Conservation (phyloP, 78 protist genomes). For the Fonticula alba region DNA sequence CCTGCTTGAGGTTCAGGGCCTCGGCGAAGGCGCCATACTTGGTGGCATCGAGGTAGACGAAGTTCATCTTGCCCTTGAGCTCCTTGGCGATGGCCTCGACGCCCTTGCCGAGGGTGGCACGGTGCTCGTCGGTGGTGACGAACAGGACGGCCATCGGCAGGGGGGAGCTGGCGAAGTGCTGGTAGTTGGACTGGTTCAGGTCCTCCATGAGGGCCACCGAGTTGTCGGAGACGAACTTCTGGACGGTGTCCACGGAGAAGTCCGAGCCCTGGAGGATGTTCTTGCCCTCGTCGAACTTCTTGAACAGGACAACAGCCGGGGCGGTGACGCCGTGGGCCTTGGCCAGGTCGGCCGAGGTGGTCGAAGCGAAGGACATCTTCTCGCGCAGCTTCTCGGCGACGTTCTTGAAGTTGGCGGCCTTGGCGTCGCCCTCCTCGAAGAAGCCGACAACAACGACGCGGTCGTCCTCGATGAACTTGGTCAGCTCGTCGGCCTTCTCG, state of each 20-base stretch:
- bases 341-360: constrained; percentile 18
- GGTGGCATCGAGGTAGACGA: no score
- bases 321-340: constrained; percentile 5
- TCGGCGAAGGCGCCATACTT: no score
- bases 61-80: constrained; percentile 11
- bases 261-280: no score
- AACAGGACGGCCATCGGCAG: no score
- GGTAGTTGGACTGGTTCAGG: no score
- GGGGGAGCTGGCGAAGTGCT: no score
- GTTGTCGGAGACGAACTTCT: background rate
- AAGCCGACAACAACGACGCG: constrained; percentile 35
- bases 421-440: constrained; percentile 23
- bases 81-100: constrained; percentile 1
- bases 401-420: background rate
- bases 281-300: constrained; percentile 25
- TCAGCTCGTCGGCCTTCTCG: constrained; percentile 21
- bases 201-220: no score
- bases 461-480: constrained; percentile 6
- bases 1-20: no score
- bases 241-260: background rate
- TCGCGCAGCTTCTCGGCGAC: background rate
- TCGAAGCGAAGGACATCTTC: constrained; percentile 26
- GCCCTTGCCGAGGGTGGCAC: background rate
- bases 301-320: constrained; percentile 20
- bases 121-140: no score